phyloP scores from a whole-genome alignment of 139 green algal genomes.

The Closterium sp. region DNA sequence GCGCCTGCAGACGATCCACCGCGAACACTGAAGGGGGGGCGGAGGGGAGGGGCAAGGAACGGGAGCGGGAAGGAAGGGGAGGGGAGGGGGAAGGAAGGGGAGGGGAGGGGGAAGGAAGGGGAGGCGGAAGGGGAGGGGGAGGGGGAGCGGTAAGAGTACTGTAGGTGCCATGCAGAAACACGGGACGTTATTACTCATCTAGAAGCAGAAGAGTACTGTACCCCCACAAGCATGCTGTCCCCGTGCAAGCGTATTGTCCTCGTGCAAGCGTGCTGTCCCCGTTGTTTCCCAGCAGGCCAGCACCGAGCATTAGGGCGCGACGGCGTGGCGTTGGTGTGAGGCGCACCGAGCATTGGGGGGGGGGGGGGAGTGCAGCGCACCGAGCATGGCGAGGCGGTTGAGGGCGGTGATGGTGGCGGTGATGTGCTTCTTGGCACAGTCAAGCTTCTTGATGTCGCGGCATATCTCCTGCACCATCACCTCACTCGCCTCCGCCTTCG shows the following conservation, averaged over 20 bases:
- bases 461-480: constrained; percentile 97
- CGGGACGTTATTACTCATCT: too few relatives aligned
- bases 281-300: too few relatives aligned
- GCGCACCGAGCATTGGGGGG: neutral
- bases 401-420: constrained; percentile 93
- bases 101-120: constrained; percentile 91
- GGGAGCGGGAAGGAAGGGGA: constrained; percentile 83
- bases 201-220: too few relatives aligned
- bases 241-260: too few relatives aligned
- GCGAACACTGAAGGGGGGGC: constrained; percentile 63
- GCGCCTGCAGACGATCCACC: constrained; percentile 56
- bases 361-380: constrained; percentile 29
- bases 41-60: constrained; percentile 86
- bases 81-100: constrained; percentile 87
- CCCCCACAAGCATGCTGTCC: too few relatives aligned
- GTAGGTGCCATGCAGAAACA: constrained; percentile 32
- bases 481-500: constrained; percentile 87
- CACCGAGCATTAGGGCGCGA: too few relatives aligned
- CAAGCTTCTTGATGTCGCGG: constrained; percentile 92
- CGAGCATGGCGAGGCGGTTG: constrained; percentile 89
- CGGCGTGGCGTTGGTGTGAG: too few relatives aligned
- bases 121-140: constrained; percentile 59
- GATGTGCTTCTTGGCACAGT: constrained; percentile 94
- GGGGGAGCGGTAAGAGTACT: too few relatives aligned
- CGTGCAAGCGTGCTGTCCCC: too few relatives aligned